A percentile compares a stretch with the other conserved stretches of the same genome.
phyloP scores from a whole-genome alignment of 257 asterid species.

The Primulina huaijiensis region DNA sequence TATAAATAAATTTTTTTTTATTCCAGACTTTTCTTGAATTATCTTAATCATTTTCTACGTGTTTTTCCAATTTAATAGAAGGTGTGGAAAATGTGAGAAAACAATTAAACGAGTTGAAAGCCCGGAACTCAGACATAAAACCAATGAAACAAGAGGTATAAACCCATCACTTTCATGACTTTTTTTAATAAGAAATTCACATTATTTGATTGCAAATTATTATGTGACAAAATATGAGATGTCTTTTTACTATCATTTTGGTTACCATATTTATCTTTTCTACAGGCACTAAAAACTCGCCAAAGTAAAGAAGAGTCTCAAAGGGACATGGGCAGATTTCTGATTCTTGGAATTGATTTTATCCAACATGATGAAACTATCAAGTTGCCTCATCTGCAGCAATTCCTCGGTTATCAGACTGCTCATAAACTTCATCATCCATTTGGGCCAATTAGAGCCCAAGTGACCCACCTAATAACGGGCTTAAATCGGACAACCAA shows the following conservation, averaged over 20 bases:
- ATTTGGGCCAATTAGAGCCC: conserved; percentile 27
- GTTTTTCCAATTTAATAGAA: no score
- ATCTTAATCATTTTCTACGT: no score
- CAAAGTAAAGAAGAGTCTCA: conserved; percentile 17
- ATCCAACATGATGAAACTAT: background rate
- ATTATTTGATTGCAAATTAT: background rate
- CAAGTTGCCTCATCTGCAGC: conserved; percentile 21
- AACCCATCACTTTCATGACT: background rate
- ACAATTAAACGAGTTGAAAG: conserved; percentile 29
- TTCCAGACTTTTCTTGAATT: background rate
- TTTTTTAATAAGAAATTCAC: background rate
- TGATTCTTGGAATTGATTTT: conserved; percentile 15
- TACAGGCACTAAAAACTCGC: conserved; percentile 26
- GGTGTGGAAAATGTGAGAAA: conserved; percentile 37
- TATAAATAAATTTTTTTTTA: no score
- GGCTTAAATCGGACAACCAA: conserved; percentile 24
- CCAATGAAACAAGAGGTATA: conserved; percentile 42
- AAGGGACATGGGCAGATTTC: conserved; percentile 1
- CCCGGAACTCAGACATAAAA: conserved; percentile 38
- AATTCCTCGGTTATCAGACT: conserved; percentile 30
- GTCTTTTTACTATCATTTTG: conserved; percentile 12
- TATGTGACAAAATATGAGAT: background rate
- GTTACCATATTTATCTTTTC: background rate
- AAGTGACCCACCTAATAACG: conserved; percentile 19
- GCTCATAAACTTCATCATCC: conserved; percentile 19